phyloP scores from a whole-genome alignment of 2,329 filamentous ascomycete species.

The Colletotrichum tamarilloi region DNA sequence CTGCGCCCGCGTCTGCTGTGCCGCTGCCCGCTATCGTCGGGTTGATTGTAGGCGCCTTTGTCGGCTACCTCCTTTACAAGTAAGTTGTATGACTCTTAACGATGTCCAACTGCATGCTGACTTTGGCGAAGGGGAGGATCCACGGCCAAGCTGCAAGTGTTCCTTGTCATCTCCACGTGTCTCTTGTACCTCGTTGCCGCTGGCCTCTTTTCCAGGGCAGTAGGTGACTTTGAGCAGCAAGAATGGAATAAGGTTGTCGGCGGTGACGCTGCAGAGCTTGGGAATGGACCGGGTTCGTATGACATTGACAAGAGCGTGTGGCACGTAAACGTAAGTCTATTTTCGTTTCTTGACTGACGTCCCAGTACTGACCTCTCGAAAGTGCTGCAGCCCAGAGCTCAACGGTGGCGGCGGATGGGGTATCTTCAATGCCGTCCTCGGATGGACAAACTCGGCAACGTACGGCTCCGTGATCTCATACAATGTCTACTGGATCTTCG shows the following conservation, averaged over 20 bases:
- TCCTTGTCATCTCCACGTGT: conserved; percentile 85
- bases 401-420: conserved; percentile 86
- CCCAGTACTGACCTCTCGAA: conserved; percentile 11
- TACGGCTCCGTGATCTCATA: conserved; percentile 89
- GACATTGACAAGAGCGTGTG: conserved; percentile 83
- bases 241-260: conserved; percentile 75
- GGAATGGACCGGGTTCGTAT: conserved; percentile 77
- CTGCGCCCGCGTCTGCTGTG: conserved; percentile 79
- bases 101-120: conserved; percentile 3
- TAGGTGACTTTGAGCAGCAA: conserved; percentile 80
- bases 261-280: conserved; percentile 62
- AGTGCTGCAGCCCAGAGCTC: conserved; percentile 81
- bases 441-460: conserved; percentile 90
- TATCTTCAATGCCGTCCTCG: conserved; percentile 86
- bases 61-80: conserved; percentile 85
- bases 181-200: conserved; percentile 87
- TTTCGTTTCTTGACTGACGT: conserved; percentile 19
- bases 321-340: conserved; percentile 78
- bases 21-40: conserved; percentile 82
- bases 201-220: conserved; percentile 80
- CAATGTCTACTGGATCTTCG: conserved; percentile 85
- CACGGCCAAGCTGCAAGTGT: conserved; percentile 68
- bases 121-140: conserved; percentile 51
- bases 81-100: conserved; percentile 53
- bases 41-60: conserved; percentile 70